Percentiles rank a stretch among this genome's conserved stretches.
These are phyloP conservation scores for Gypsophila paniculata DNA, from an alignment of 179 eudicot genomes.

Conservation along the genomic window DNA sequence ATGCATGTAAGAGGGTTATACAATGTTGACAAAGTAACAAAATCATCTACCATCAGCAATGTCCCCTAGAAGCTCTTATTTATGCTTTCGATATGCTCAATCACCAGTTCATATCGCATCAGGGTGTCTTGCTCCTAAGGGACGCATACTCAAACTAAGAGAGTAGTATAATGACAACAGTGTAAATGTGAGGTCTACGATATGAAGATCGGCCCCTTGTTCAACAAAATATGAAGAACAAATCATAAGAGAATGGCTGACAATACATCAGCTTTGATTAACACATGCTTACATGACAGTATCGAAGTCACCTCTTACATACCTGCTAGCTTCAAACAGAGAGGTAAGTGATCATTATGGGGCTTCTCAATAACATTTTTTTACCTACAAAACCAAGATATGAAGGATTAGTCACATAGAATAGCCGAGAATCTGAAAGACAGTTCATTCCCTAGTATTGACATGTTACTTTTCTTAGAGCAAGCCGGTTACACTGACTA, in stretches of 20 bases:
- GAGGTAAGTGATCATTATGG: constrained; percentile 83
- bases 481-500: not conserved
- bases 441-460: not conserved
- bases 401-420: not conserved
- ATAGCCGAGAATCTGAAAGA: not conserved
- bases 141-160: not conserved
- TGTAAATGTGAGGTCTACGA: not conserved
- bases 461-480: not conserved
- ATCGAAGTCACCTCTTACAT: constrained; percentile 2
- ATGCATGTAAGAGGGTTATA: no score
- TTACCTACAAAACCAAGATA: constrained; percentile 56
- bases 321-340: constrained; percentile 99
- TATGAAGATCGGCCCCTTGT: not conserved
- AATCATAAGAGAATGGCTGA: not conserved
- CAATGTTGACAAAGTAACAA: no score
- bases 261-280: constrained; percentile 4
- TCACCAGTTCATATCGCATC: no score
- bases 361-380: constrained; percentile 91
- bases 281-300: not conserved
- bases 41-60: no score
- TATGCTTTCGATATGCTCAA: no score
- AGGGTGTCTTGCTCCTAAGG: not conserved
- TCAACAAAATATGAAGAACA: not conserved
- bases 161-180: not conserved
- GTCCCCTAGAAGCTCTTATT: no score